phyloP scores from a whole-genome alignment of 75 land plant species.

The Isoetes taiwanensis region DNA sequence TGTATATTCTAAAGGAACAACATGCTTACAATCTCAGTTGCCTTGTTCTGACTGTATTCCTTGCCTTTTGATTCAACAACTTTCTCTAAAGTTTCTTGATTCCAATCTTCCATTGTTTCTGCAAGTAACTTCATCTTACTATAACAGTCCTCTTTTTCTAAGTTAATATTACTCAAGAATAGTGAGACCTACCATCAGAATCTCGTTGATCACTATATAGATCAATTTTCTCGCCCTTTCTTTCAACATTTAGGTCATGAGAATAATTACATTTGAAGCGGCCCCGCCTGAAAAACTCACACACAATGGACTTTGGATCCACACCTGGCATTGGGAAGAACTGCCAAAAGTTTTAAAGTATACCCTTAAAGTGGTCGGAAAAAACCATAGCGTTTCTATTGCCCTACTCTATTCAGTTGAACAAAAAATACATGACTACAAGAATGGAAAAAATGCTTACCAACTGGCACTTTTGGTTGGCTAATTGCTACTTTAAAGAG shows the following conservation, averaged over 20 bases:
- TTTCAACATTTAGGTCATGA: slow-evolving; percentile 88
- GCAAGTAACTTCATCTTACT: not conserved
- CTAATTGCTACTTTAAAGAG: slow-evolving; percentile 7
- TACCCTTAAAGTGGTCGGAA: too few relatives aligned
- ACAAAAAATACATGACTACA: not conserved
- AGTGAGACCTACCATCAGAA: slow-evolving; percentile 5
- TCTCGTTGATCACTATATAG: slow-evolving; percentile 95
- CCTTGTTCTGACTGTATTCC: slow-evolving; percentile 90
- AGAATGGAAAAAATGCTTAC: not conserved
- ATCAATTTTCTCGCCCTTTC: slow-evolving; percentile 99
- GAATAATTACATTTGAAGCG: slow-evolving; percentile 99
- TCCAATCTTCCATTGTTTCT: slow-evolving; percentile 99
- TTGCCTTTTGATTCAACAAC: slow-evolving; percentile 72
- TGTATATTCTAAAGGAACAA: too few relatives aligned
- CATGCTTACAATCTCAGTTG: slow-evolving; percentile 86
- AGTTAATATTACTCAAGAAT: too few relatives aligned
- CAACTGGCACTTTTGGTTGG: slow-evolving; percentile 3
- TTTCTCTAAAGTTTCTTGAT: slow-evolving; percentile 84
- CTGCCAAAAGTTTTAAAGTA: too few relatives aligned
- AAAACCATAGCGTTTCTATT: too few relatives aligned
- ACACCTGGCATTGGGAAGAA: slow-evolving; percentile 61
- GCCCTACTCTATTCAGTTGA: too few relatives aligned
- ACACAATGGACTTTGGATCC: slow-evolving; percentile 93
- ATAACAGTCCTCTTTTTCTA: too few relatives aligned
- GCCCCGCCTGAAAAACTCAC: slow-evolving; percentile 90